phyloP scores from a whole-genome alignment of 306 rosid species.

The Lathyrus sativus region DNA sequence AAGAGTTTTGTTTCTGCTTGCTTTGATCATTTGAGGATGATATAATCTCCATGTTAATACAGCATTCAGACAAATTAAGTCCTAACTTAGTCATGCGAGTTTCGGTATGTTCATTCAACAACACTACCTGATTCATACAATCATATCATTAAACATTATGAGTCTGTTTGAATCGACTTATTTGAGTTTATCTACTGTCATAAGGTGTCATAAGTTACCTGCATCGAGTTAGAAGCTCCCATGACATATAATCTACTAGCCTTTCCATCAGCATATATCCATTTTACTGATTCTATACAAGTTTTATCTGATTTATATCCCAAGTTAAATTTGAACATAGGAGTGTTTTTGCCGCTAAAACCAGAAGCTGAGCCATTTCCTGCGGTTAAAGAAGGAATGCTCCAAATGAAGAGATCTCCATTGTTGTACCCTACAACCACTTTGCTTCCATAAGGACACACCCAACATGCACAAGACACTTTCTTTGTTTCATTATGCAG shows the following conservation, averaged over 20 bases:
- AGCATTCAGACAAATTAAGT: conserved; percentile 66
- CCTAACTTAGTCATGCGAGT: conserved; percentile 73
- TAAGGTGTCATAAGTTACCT: conserved; percentile 46
- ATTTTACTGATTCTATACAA: conserved; percentile 67
- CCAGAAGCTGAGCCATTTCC: conserved; percentile 45
- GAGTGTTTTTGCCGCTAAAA: conserved; percentile 50
- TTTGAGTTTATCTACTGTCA: not conserved
- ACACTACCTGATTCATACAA: conserved; percentile 57
- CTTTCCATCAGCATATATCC: conserved; percentile 78
- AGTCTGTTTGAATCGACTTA: not conserved
- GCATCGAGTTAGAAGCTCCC: conserved; percentile 68
- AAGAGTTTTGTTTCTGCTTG: conserved; percentile 64
- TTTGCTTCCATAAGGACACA: conserved; percentile 79
- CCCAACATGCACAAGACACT: conserved; percentile 91
- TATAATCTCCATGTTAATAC: conserved; percentile 71
- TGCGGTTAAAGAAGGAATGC: conserved; percentile 54
- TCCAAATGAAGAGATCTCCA: conserved; percentile 84
- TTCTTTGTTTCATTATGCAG: conserved; percentile 63
- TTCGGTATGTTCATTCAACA: conserved; percentile 78
- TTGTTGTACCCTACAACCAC: conserved; percentile 83
- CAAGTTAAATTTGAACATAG: conserved; percentile 69
- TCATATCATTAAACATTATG: conserved; percentile 17
- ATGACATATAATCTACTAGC: conserved; percentile 70
- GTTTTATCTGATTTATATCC: conserved; percentile 79
- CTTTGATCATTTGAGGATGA: conserved; percentile 62